A percentile compares a stretch with the other conserved stretches of the same genome.
Evolutionary conservation across 768 basidiomycete species (phyloP).

Genomic region (Trametes elegans): DNA sequence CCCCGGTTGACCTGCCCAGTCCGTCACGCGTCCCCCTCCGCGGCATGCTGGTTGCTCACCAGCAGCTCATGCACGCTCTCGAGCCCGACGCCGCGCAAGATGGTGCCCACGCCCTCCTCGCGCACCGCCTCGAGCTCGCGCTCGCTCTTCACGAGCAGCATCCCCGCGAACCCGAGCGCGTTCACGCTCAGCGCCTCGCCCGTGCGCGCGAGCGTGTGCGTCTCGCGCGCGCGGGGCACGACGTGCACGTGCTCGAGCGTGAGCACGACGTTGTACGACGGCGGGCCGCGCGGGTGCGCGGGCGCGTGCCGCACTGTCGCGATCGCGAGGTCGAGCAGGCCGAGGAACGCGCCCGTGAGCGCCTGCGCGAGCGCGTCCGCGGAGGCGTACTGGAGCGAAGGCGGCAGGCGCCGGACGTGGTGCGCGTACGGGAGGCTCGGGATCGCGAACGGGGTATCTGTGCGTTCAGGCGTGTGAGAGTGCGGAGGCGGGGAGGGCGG

Average conservation of each 20-base stretch:
- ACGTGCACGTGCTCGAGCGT: slow-evolving; percentile 84
- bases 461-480: slow-evolving; percentile 4
- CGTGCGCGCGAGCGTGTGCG: slow-evolving; percentile 48
- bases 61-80: slow-evolving; percentile 68
- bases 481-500: not conserved
- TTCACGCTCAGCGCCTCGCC: slow-evolving; percentile 73
- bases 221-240: slow-evolving; percentile 73
- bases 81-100: slow-evolving; percentile 63
- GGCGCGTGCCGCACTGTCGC: slow-evolving; percentile 69
- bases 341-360: slow-evolving; percentile 62
- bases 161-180: slow-evolving; percentile 86
- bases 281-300: slow-evolving; percentile 57
- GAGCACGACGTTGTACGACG: slow-evolving; percentile 82
- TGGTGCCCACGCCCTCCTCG: slow-evolving; percentile 57
- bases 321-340: slow-evolving; percentile 74
- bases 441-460: slow-evolving; percentile 75
- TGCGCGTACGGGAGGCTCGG: slow-evolving; percentile 74
- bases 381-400: slow-evolving; percentile 35
- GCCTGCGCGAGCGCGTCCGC: slow-evolving; percentile 47
- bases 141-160: slow-evolving; percentile 84
- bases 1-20: no score
- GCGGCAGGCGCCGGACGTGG: slow-evolving; percentile 64
- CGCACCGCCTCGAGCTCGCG: slow-evolving; percentile 70
- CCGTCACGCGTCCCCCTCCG: no score
- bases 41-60: slow-evolving; percentile 30